Conservation (phyloP, 2,329 filamentous ascomycete species). For the Chrysoporthe cubensis region DNA sequence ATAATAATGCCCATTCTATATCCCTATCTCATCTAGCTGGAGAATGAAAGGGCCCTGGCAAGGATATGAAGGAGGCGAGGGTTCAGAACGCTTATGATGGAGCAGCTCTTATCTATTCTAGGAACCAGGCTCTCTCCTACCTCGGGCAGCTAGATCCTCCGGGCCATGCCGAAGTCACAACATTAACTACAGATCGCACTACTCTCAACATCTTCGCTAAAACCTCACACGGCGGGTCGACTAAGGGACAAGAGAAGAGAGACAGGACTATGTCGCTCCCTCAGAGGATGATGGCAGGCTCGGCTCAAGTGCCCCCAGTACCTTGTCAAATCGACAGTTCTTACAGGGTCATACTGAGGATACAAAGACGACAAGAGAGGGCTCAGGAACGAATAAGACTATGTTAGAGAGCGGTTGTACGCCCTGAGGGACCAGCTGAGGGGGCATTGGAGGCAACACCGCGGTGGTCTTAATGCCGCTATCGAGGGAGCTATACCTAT, state of each 20-base stretch:
- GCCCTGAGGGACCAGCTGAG: constrained; percentile 22
- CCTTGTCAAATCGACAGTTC: constrained; percentile 25
- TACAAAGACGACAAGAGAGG: constrained; percentile 22
- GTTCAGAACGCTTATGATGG: too few species aligned
- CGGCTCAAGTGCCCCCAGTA: constrained; percentile 34
- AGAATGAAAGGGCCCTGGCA: too few species aligned
- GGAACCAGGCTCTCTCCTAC: constrained; percentile 34
- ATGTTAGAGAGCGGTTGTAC: constrained; percentile 22
- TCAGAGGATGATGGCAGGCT: constrained; percentile 27
- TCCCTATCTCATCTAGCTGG: too few species aligned
- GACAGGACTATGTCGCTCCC: constrained; percentile 31
- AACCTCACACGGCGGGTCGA: too few species aligned
- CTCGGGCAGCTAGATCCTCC: constrained; percentile 29
- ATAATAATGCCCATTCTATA: too few species aligned
- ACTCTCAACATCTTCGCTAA: constrained; percentile 33
- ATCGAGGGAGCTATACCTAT: too few species aligned
- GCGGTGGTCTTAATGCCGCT: too few species aligned
- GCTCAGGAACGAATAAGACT: constrained; percentile 24
- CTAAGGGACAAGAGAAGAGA: too few species aligned
- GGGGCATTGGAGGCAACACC: not conserved
- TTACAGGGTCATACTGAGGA: constrained; percentile 28
- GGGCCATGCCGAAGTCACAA: constrained; percentile 33
- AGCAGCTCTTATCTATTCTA: constrained; percentile 32
- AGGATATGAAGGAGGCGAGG: too few species aligned
- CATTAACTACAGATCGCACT: constrained; percentile 36